Evolutionary conservation across 305 asterid genomes (phyloP), one percentile per base, ranked within the genome.

Genomic region (Rubia balearica): DNA sequence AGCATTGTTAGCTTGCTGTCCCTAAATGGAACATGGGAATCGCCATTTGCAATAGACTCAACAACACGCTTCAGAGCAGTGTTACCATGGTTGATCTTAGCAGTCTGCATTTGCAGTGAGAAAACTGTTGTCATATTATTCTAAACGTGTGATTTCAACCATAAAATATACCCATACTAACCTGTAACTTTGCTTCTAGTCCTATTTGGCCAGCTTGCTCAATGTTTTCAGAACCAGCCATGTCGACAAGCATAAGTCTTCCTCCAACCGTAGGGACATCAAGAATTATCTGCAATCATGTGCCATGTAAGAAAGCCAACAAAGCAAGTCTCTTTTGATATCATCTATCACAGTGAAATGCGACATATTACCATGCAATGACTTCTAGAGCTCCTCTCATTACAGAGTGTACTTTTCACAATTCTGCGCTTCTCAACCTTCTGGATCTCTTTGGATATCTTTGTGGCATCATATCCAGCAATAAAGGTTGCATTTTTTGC

Each of bases 1-100:
- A 94, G 97, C 99, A 94, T 94, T 22, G 99, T 94, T 57, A 94
- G 73, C 84, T 94, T 94, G 91, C 99, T 94, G 70, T 94, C 99
- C 71, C 99, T 88, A 73, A 94, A 94, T 0, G 99, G 97, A 55
- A 94, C 99, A 19, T 94, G 99, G 27, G 97, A 89, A 78, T 94
- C 99, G 7, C 96, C 95, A 73, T 94, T 94, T 3, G 99, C 97
- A 33, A 93, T 93, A 3, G 98, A 93, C 72, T 93, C 98, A 41
- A 93, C 98, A 48, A 93, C 98, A 76, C 98, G 83, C 74, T 89
- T 93, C 72, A 93, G 77, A 7, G 98, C 96, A 62, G 81, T 88
- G 73, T 93, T 93, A 9, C 98, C 98, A 74, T 90, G 98, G 78
- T 93, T 93, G 67, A 93, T 93, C 79, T 93, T 93, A 4, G 83